These are phyloP conservation scores for Termitomyces heimii DNA, from an alignment of 768 basidiomycete species.

Conservation along the genomic window DNA sequence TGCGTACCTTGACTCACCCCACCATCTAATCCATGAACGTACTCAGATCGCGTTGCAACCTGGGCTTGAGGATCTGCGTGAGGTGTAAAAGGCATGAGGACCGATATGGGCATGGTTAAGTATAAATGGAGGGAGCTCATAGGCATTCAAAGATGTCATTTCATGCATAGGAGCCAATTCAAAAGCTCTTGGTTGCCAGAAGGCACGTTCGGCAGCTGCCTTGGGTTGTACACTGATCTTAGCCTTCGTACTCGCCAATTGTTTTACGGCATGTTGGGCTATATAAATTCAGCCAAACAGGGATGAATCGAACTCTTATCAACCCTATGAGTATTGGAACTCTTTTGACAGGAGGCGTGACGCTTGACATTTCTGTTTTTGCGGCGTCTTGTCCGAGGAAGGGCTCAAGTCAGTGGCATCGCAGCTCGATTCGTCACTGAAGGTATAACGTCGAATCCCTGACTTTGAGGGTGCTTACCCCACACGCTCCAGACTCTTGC, in stretches of 20 bases:
- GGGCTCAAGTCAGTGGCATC: neutral
- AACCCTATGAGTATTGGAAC: neutral
- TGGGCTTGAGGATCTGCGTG: too few species aligned
- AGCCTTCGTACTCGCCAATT: neutral
- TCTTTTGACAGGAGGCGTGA: neutral
- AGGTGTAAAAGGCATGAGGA: neutral
- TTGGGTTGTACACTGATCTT: too few species aligned
- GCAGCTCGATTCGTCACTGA: neutral
- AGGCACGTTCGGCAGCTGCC: too few species aligned
- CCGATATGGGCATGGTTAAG: neutral
- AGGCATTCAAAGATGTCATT: too few species aligned
- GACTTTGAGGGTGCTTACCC: neutral
- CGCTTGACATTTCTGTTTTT: neutral
- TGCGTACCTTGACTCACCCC: too few species aligned
- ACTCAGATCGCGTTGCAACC: too few species aligned
- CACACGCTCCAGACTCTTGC: neutral
- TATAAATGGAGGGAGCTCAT: neutral
- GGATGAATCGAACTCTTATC: neutral
- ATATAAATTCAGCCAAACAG: neutral
- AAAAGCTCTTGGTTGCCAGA: too few species aligned
- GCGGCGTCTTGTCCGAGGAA: neutral
- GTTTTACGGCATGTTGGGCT: neutral
- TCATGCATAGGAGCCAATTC: too few species aligned
- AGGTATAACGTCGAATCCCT: neutral
- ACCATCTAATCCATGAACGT: too few species aligned